Evolutionary conservation across 2,329 filamentous ascomycete genomes (phyloP).

Genomic region (Coniochaeta prunicola): DNA sequence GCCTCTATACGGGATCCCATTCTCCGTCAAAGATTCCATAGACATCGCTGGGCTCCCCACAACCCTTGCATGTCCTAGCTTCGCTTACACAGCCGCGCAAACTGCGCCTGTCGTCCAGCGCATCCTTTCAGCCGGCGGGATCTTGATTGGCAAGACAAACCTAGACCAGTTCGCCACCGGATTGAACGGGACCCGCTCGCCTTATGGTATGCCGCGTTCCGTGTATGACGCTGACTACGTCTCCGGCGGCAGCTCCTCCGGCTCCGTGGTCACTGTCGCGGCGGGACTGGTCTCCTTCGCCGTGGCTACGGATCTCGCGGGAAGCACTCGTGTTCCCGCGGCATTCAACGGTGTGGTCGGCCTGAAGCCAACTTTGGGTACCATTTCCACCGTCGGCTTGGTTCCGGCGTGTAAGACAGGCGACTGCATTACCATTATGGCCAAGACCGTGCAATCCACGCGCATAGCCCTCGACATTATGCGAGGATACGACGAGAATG

Average conservation of each 20-base stretch:
- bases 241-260: constrained; percentile 45
- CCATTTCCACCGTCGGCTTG: constrained; percentile 35
- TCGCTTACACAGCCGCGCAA: constrained; percentile 34
- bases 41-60: constrained; percentile 42
- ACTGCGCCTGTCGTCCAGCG: constrained; percentile 37
- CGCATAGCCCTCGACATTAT: constrained; percentile 36
- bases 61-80: constrained; percentile 40
- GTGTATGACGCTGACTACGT: constrained; percentile 14
- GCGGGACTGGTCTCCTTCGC: constrained; percentile 45
- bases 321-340: constrained; percentile 42
- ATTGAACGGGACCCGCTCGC: constrained; percentile 50
- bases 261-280: constrained; percentile 44
- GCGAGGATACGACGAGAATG: constrained; percentile 33
- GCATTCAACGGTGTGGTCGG: constrained; percentile 45
- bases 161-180: constrained; percentile 57
- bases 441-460: constrained; percentile 35
- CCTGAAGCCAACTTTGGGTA: constrained; percentile 39
- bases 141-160: constrained; percentile 50
- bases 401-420: constrained; percentile 43
- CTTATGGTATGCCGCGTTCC: constrained; percentile 40
- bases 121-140: constrained; percentile 40
- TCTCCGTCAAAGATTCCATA: constrained; percentile 47
- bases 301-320: constrained; percentile 48
- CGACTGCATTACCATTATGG: constrained; percentile 42
- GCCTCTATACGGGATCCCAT: constrained; percentile 46